A percentile compares a stretch with the other conserved stretches of the same genome.
These are phyloP conservation scores for Senna siamea DNA, from an alignment of 306 rosid genomes.

Conservation along the genomic window DNA sequence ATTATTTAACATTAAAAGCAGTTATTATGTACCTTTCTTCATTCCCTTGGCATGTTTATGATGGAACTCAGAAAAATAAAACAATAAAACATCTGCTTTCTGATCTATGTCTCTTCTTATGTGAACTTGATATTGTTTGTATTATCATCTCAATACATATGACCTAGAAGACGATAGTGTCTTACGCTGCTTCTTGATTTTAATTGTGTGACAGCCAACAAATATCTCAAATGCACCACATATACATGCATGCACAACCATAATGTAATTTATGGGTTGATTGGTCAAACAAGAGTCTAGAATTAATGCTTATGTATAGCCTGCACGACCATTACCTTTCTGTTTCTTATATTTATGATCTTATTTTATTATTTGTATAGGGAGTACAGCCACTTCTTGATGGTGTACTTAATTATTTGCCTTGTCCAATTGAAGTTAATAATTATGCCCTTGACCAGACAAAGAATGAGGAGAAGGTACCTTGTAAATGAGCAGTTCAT, in stretches of 20 bases:
- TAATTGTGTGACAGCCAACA: too few relatives aligned
- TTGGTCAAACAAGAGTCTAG: slow-evolving; percentile 15
- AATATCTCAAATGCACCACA: neutral
- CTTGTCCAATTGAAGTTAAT: slow-evolving; percentile 90
- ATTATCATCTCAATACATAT: neutral
- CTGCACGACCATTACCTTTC: slow-evolving; percentile 22
- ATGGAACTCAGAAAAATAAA: neutral
- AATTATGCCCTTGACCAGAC: slow-evolving; percentile 93
- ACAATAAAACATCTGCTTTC: neutral
- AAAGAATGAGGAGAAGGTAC: slow-evolving; percentile 88
- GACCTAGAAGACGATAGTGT: slow-evolving; percentile 2
- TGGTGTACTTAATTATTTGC: slow-evolving; percentile 87
- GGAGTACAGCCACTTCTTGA: slow-evolving; percentile 97
- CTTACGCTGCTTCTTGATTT: slow-evolving; percentile 6
- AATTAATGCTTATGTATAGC: slow-evolving; percentile 9
- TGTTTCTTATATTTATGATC: slow-evolving; percentile 36
- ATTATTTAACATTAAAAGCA: neutral
- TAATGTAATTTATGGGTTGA: slow-evolving; percentile 5
- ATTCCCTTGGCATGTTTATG: slow-evolving; percentile 12
- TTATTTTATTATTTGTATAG: slow-evolving; percentile 55
- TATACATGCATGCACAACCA: neutral
- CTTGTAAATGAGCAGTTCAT: slow-evolving; percentile 19
- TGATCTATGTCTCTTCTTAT: neutral
- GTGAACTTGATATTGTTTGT: too few relatives aligned
- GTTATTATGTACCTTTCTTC: neutral